phyloP scores from a whole-genome alignment of 176 grass and related monocot genomes.

The Cenchrus fungigraminus region DNA sequence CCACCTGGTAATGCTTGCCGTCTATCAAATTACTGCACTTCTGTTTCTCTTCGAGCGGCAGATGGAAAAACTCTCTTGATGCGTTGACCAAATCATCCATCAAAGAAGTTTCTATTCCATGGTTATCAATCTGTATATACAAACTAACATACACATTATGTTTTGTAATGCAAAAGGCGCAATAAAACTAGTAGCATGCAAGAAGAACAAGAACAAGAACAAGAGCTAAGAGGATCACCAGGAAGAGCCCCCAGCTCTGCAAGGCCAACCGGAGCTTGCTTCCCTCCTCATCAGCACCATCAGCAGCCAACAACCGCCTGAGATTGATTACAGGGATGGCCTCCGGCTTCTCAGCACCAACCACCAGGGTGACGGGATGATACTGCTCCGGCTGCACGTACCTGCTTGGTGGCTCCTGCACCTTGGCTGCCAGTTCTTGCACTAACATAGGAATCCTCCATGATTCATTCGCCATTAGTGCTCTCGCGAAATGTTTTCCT shows the following conservation, averaged over 20 bases:
- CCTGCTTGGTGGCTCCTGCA: slow-evolving; percentile 42
- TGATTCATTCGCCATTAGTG: slow-evolving; percentile 5
- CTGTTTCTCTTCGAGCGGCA: slow-evolving; percentile 44
- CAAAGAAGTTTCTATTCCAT: slow-evolving; percentile 37
- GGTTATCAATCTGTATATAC: slow-evolving; percentile 38
- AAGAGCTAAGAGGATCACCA: slow-evolving; percentile 28
- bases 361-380: neutral
- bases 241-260: slow-evolving; percentile 50
- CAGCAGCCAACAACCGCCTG: slow-evolving; percentile 20
- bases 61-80: slow-evolving; percentile 48
- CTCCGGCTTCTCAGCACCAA: neutral
- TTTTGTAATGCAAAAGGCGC: neutral
- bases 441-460: slow-evolving; percentile 22
- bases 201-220: neutral
- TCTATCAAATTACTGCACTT: slow-evolving; percentile 29
- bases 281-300: slow-evolving; percentile 29
- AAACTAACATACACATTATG: neutral
- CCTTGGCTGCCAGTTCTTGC: slow-evolving; percentile 24
- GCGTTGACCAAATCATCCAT: slow-evolving; percentile 45
- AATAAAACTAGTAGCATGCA: slow-evolving; percentile 4
- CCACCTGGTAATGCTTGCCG: slow-evolving; percentile 28
- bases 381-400: slow-evolving; percentile 43
- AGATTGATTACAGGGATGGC: slow-evolving; percentile 50
- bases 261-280: slow-evolving; percentile 44
- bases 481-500: neutral